A percentile compares a stretch with the other conserved stretches of the same genome.
These are phyloP conservation scores for Trametes cinnabarina DNA, from an alignment of 768 basidiomycete genomes.

Conservation along the genomic window DNA sequence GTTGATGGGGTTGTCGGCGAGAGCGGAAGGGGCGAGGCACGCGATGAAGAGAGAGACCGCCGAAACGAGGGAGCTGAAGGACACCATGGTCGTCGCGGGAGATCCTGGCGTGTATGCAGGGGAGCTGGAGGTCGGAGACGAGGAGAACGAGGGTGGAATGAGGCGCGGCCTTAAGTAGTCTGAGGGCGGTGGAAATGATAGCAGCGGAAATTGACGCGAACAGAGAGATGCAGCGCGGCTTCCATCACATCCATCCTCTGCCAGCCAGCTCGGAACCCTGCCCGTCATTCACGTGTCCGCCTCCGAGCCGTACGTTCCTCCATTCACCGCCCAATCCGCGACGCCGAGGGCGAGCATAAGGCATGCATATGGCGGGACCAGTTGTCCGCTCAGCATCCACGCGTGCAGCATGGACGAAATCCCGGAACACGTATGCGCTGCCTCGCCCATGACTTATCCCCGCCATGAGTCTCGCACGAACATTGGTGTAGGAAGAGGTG, in stretches of 20 bases:
- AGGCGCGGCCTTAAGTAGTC: slow-evolving; percentile 9
- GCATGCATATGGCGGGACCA: not conserved
- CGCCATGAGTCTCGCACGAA: not conserved
- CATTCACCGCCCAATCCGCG: not conserved
- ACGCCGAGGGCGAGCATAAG: not conserved
- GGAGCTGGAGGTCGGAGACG: not conserved
- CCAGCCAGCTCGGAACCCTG: slow-evolving; percentile 9
- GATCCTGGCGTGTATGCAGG: not conserved
- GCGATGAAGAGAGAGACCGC: slow-evolving; percentile 24
- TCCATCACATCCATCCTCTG: slow-evolving; percentile 9
- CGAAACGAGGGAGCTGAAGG: slow-evolving; percentile 12
- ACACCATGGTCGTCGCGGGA: slow-evolving; percentile 19
- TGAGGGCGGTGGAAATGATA: slow-evolving; percentile 5
- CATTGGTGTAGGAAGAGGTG: not conserved
- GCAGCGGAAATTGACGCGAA: slow-evolving; percentile 12
- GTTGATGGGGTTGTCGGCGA: slow-evolving; percentile 34
- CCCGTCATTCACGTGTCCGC: not conserved
- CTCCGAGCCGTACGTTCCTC: not conserved
- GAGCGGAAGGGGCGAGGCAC: slow-evolving; percentile 26
- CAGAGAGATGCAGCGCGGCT: slow-evolving; percentile 7
- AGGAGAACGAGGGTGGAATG: not conserved
- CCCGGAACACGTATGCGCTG: not conserved
- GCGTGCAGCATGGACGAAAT: slow-evolving; percentile 1
- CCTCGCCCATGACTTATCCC: not conserved
- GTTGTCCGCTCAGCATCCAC: not conserved